Percentiles rank a stretch among this genome's conserved stretches.
These are phyloP conservation scores for Chlorella sp. DNA, from an alignment of 139 green algal genomes.

Conservation along the genomic window DNA sequence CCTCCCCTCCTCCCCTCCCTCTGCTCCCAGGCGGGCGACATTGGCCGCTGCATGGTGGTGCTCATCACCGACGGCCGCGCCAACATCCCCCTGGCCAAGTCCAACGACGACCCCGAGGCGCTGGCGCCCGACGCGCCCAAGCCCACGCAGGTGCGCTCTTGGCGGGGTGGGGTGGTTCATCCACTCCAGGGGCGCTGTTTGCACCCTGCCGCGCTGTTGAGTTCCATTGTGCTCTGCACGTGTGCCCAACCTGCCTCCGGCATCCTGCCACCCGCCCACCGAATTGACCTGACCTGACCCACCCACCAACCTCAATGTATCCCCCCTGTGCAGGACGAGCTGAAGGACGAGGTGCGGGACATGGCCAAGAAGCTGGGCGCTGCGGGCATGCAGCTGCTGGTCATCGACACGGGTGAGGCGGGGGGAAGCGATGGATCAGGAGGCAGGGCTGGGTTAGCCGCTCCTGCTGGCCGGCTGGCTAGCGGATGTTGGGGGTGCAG, in stretches of 20 bases:
- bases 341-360: conserved; percentile 88
- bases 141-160: conserved; percentile 59
- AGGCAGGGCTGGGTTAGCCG: too few species aligned
- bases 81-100: conserved; percentile 93
- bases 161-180: too few species aligned
- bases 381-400: conserved; percentile 90
- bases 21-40: conserved; percentile 80
- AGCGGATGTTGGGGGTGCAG: too few species aligned
- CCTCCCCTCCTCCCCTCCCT: background rate
- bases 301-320: background rate
- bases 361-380: conserved; percentile 86
- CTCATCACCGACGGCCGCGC: conserved; percentile 97
- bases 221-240: too few species aligned
- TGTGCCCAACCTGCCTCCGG: too few species aligned
- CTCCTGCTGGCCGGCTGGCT: background rate
- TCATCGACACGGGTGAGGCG: conserved; percentile 97
- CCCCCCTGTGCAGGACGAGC: conserved; percentile 34
- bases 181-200: too few species aligned
- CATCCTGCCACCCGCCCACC: too few species aligned
- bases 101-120: conserved; percentile 93
- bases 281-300: too few species aligned
- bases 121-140: conserved; percentile 85
- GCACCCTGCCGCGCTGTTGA: too few species aligned
- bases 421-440: too few species aligned
- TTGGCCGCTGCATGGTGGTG: conserved; percentile 96